phyloP scores from a whole-genome alignment of 2,329 filamentous ascomycete genomes.

The Botrytis elliptica region DNA sequence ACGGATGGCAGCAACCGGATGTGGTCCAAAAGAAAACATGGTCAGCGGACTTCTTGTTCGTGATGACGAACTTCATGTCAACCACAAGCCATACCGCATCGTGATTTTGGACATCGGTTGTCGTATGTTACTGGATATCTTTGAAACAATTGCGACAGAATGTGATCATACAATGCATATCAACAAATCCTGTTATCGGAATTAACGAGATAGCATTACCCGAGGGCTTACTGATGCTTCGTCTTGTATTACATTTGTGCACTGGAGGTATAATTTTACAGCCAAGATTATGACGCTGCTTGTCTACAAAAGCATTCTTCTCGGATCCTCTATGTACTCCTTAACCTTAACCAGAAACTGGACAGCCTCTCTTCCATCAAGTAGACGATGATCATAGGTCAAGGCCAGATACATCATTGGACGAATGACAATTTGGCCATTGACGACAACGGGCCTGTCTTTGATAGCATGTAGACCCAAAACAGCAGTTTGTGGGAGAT shows the following conservation, averaged over 20 bases:
- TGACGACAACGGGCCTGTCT: slow-evolving; percentile 82
- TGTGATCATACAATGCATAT: not conserved
- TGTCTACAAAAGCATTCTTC: slow-evolving; percentile 73
- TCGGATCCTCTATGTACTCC: slow-evolving; percentile 94
- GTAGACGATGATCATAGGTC: slow-evolving; percentile 93
- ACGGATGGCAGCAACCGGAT: not conserved
- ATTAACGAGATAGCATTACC: not conserved
- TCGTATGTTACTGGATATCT: not conserved
- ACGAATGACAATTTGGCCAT: slow-evolving; percentile 91
- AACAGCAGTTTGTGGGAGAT: slow-evolving; percentile 88
- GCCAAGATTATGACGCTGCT: not conserved
- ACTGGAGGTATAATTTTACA: slow-evolving; percentile 18
- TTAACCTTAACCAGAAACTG: slow-evolving; percentile 97
- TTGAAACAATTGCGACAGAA: not conserved
- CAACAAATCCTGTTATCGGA: not conserved
- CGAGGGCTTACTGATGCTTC: not conserved
- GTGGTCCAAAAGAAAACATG: not conserved
- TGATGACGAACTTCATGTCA: not conserved
- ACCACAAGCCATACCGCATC: not conserved
- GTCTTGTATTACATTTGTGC: slow-evolving; percentile 19
- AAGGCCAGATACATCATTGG: slow-evolving; percentile 99
- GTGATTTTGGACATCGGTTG: not conserved
- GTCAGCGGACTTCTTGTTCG: not conserved
- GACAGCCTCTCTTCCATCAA: slow-evolving; percentile 93
- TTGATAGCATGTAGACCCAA: slow-evolving; percentile 96